These are phyloP conservation scores for Lippia alba DNA, from an alignment of 305 asterid genomes.

Conservation along the genomic window DNA sequence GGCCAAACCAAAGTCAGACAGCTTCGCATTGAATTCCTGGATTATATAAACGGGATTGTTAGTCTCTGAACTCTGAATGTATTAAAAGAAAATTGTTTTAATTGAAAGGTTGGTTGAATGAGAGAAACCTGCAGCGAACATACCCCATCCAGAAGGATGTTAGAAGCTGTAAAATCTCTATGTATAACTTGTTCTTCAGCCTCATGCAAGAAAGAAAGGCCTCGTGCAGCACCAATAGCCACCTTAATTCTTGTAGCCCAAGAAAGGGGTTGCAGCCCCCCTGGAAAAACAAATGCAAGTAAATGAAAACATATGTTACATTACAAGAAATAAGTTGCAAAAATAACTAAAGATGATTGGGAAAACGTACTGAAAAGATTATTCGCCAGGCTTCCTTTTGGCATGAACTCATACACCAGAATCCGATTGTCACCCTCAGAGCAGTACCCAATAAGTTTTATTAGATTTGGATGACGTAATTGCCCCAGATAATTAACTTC, in stretches of 20 bases:
- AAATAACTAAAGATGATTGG: neutral
- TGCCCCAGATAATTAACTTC: conserved; percentile 62
- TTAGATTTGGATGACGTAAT: conserved; percentile 87
- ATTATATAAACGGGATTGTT: conserved; percentile 3
- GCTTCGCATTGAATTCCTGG: conserved; percentile 59
- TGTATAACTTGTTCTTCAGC: conserved; percentile 89
- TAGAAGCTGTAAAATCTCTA: conserved; percentile 91
- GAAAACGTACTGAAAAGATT: conserved; percentile 77
- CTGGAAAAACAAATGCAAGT: conserved; percentile 45
- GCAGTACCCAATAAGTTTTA: conserved; percentile 95
- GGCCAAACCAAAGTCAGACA: conserved; percentile 95
- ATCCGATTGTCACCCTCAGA: conserved; percentile 88
- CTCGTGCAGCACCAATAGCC: conserved; percentile 93
- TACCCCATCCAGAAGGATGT: conserved; percentile 92
- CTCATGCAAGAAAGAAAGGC: conserved; percentile 89
- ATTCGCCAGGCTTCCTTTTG: conserved; percentile 96
- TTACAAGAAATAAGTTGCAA: conserved; percentile 11
- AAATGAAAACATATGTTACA: conserved; percentile 14
- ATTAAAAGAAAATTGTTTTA: neutral
- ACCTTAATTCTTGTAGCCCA: conserved; percentile 95
- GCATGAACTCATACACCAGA: conserved; percentile 93
- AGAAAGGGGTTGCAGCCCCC: conserved; percentile 83
- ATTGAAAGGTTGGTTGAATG: conserved; percentile 1
- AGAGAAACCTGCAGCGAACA: conserved; percentile 3
- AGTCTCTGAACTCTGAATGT: conserved; percentile 4